phyloP scores from a whole-genome alignment of 305 asterid species.

The Plantago lanceolata region DNA sequence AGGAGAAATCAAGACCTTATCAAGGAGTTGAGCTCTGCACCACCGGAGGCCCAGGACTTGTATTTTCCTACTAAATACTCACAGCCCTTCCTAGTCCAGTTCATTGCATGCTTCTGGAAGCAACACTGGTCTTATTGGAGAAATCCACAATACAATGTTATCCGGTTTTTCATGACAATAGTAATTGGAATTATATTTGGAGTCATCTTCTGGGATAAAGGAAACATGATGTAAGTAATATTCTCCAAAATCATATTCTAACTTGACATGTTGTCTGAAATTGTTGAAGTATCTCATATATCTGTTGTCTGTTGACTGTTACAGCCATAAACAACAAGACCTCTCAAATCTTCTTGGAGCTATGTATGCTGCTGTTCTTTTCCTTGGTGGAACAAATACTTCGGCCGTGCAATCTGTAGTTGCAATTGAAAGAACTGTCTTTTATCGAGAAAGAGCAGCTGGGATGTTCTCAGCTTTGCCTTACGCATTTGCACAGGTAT shows the following conservation, averaged over 20 bases:
- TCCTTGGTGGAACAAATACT: constrained; percentile 85
- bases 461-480: constrained; percentile 92
- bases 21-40: constrained; percentile 64
- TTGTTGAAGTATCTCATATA: not conserved
- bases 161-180: constrained; percentile 69
- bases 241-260: not conserved
- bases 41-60: constrained; percentile 65
- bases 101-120: constrained; percentile 95
- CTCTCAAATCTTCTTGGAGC: constrained; percentile 76
- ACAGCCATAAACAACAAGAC: constrained; percentile 73
- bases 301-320: not conserved
- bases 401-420: constrained; percentile 82
- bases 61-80: constrained; percentile 61
- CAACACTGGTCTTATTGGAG: constrained; percentile 88
- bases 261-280: not conserved
- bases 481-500: constrained; percentile 94
- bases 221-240: constrained; percentile 55
- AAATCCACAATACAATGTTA: constrained; percentile 68
- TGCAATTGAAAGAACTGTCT: constrained; percentile 82
- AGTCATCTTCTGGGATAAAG: constrained; percentile 78
- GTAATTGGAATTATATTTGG: constrained; percentile 70
- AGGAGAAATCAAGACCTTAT: constrained; percentile 86
- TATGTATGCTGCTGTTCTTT: constrained; percentile 76
- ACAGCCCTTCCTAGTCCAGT: constrained; percentile 63
- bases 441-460: constrained; percentile 94